Base-by-base conservation (phyloP, 2,329 filamentous ascomycete genomes). In the Microascus cirrosus region DNA sequence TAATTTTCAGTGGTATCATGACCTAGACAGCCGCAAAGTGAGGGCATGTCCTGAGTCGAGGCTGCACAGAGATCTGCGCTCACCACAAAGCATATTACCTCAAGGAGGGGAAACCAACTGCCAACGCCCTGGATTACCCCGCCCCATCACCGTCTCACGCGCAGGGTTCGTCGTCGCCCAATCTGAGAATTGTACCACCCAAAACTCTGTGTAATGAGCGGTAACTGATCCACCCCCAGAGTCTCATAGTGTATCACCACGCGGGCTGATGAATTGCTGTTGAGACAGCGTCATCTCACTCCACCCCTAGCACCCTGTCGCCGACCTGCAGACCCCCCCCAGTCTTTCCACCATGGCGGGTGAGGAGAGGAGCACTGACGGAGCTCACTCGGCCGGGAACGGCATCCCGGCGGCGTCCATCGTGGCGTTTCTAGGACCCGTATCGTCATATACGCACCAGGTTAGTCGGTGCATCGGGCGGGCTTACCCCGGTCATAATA, bases 371-470 rank as follows among this genome's bases (percentile, higher is more conserved):
- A n/a, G n/a, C n/a, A n/a, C n/a, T n/a, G n/a, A n/a, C n/a, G n/a
- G n/a, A n/a, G 13, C 36, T 35, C 22, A 35, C 36, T n/a, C 55
- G 55, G 28, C 55, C 12, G 55, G 50, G 34, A 52, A 57, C 48
- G 55, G 45, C 45, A 57, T 57, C 45, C 25, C 39, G 35, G 32
- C 39, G 18, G 48, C 28, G 24, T 74, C 74, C 15, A 63, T 73
- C 36, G 77, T 79, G 59, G 74, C 74, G 63, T 79, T 77, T 65
- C 66, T 79, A n/a, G 77, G 77, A 22, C 77, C 77, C 34, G 65
- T 70, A 53, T 72, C 76, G 18, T 79, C 77, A 55, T 79, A 79
- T 64, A 76, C 77, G 51, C 76, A 79, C 60, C 77, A 79, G 73
- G 77, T 78, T 69, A 50, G 60, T 55, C 61, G 52, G 54, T 59